Base-by-base conservation (phyloP, 495 filamentous ascomycete genomes). In the Venustampulla echinocandica region DNA sequence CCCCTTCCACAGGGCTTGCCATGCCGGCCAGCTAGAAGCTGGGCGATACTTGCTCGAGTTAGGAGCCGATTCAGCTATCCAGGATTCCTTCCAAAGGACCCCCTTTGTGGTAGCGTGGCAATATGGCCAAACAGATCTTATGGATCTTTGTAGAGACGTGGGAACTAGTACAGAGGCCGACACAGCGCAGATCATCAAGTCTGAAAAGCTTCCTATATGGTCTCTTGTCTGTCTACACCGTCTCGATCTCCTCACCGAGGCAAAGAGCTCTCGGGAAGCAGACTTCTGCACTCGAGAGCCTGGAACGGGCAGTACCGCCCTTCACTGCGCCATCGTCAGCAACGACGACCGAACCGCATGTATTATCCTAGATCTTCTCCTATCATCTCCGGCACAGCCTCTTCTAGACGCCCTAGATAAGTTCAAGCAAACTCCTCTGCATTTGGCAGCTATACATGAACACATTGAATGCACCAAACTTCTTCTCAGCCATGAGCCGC, bases 1-100 rank as follows among this genome's bases (percentile, higher is more conserved):
- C 0, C 59, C 65, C 0, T 45, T 71, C 0, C 64, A 66, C 39
- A 48, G 58, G 9, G 69, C 67, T 2, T 67, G 66, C 53, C 39
- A 47, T 13, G 66, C 62, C 6, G 69, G 65, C 10, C 47, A 62
- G 39, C 48, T 46, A n/a, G 66, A 72, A 42, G 63, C 55, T 1
- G 63, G 61, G 11, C 33, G 27, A 1, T 42, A 66, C 0, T 54
- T 72, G 0, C 58, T 70, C 5, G 18, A 56, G 1, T 50, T 55
- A 7, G 64, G 65, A 6, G 69, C 64, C 2, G 41, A 57, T 47
- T 49, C 56, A 1, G 41, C 39, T 4, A 24, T 19, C 7, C 14
- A 27, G 38, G 51, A 54, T 15, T 30, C 17, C 10, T 40, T 25
- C n/a, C 1, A 20, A 7, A 23, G 50, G 23, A 53, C 44, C 21